A percentile compares a stretch with the other conserved stretches of the same genome.
phyloP scores from a whole-genome alignment of 768 basidiomycete genomes.

The Lyophyllum shimeji region DNA sequence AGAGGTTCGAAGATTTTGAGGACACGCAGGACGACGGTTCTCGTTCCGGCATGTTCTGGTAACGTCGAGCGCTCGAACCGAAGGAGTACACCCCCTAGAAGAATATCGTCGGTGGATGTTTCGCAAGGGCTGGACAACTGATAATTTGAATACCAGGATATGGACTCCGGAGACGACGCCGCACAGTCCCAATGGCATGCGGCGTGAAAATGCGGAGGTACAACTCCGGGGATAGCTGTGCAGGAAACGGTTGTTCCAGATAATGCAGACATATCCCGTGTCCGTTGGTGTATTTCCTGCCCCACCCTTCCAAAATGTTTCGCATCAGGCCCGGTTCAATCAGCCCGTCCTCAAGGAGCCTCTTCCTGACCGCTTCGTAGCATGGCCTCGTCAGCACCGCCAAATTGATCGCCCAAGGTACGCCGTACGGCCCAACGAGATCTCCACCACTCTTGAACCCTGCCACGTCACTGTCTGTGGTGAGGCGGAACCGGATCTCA shows the following conservation, averaged over 20 bases:
- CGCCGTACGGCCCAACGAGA: no score
- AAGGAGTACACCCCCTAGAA: neutral
- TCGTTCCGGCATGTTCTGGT: constrained; percentile 25
- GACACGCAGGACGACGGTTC: constrained; percentile 31
- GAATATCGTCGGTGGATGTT: neutral
- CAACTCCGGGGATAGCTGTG: neutral
- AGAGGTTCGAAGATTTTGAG: constrained; percentile 13
- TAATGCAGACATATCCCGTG: neutral
- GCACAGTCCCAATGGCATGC: neutral
- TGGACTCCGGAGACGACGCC: neutral
- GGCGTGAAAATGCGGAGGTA: neutral
- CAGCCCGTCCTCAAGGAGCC: neutral
- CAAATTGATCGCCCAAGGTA: no score
- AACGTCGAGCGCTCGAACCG: constrained; percentile 10
- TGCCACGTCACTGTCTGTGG: no score
- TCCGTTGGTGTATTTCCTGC: neutral
- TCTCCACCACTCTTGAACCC: no score
- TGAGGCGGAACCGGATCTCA: constrained; percentile 22
- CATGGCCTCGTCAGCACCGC: no score
- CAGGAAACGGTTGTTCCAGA: neutral
- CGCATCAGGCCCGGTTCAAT: neutral
- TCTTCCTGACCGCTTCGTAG: neutral
- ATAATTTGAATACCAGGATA: constrained; percentile 3
- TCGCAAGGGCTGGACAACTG: no score
- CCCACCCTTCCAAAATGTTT: neutral